Conservation (phyloP, 1,139 yeast genomes). For the Arxiozyma heterogenica region DNA sequence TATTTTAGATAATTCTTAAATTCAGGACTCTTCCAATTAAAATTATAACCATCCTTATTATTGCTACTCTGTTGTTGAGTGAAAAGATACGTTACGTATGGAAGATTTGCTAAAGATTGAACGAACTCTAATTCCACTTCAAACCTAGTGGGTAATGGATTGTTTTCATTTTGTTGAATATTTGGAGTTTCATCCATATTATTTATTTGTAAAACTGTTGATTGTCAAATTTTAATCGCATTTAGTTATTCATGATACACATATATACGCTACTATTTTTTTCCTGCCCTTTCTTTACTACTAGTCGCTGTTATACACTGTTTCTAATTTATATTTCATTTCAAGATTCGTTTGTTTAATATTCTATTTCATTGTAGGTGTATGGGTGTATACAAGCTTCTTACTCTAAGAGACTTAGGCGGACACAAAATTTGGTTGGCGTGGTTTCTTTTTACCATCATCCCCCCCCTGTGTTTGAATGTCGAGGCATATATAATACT, state of each 20-base stretch:
- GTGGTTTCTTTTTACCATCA: neutral
- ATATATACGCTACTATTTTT: neutral
- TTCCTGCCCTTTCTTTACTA: too few relatives aligned
- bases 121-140: constrained; percentile 71
- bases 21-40: constrained; percentile 35
- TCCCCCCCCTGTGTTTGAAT: neutral
- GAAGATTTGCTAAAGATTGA: constrained; percentile 67
- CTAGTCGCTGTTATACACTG: too few relatives aligned
- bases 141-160: constrained; percentile 51
- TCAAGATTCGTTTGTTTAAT: neutral
- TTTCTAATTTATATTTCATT: too few relatives aligned
- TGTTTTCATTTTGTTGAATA: neutral
- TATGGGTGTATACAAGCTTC: neutral
- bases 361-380: neutral
- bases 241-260: neutral
- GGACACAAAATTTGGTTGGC: neutral
- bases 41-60: neutral
- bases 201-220: neutral
- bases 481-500: neutral
- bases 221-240: neutral
- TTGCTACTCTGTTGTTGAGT: constrained; percentile 30
- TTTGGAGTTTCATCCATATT: neutral
- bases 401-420: too few relatives aligned
- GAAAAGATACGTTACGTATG: constrained; percentile 55
- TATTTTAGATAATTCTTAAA: constrained; percentile 56